These are phyloP conservation scores for Trichoderma atroviride DNA, from an alignment of 2,329 filamentous ascomycete species.

Conservation along the genomic window DNA sequence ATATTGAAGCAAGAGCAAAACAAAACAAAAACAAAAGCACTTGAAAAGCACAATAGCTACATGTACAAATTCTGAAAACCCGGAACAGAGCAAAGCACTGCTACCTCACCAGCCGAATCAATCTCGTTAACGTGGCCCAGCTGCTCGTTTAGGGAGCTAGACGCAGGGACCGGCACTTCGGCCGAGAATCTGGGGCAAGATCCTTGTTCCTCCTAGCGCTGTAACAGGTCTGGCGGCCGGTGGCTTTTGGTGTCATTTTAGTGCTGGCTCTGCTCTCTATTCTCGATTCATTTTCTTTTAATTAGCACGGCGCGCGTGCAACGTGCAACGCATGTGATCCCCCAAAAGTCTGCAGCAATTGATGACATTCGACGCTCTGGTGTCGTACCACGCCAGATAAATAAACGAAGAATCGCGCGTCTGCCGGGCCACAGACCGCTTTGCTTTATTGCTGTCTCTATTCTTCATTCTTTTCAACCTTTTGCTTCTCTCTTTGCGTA, in stretches of 20 bases:
- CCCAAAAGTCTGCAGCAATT: constrained; percentile 9
- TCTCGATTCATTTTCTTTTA: neutral
- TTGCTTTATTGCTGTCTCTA: neutral
- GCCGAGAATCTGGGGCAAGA: constrained; percentile 39
- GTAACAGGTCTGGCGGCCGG: constrained; percentile 5
- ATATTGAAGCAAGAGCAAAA: neutral
- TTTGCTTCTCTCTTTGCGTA: neutral
- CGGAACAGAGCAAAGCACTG: neutral
- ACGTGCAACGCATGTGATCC: constrained; percentile 19
- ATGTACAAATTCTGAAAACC: neutral
- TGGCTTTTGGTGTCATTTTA: constrained; percentile 1
- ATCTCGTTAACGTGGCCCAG: neutral
- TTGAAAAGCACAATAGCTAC: neutral
- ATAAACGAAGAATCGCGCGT: neutral
- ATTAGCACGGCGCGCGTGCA: constrained; percentile 2
- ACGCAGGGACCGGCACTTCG: constrained; percentile 28
- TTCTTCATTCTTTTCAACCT: neutral
- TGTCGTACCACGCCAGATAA: neutral
- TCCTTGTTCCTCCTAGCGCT: constrained; percentile 33
- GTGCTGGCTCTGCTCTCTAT: neutral
- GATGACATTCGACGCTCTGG: neutral
- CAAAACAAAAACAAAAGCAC: neutral
- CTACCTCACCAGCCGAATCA: neutral
- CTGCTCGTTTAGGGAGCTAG: neutral
- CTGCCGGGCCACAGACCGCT: neutral